A percentile compares a stretch with the other conserved stretches of the same genome.
phyloP scores from a whole-genome alignment of 352 stramenopile genomes.

The Phytophthora citrophthora region DNA sequence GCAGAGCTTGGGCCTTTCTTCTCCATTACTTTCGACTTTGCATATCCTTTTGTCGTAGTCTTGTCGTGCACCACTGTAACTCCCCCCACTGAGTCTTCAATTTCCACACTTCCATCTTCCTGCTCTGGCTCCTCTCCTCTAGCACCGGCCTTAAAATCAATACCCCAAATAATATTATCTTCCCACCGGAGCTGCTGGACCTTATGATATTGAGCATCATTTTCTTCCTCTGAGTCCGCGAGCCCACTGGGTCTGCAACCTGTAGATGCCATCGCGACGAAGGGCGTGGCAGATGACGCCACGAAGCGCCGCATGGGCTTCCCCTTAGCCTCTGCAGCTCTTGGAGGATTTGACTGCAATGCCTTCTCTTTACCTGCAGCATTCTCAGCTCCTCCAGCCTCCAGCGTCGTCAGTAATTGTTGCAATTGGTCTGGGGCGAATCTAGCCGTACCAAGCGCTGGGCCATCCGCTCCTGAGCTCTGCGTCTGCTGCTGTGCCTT shows the following conservation, averaged over 20 bases:
- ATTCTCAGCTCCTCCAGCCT: constrained; percentile 44
- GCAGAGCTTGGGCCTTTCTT: constrained; percentile 10
- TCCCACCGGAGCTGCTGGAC: constrained; percentile 87
- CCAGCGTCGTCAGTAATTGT: constrained; percentile 63
- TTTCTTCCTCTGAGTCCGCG: constrained; percentile 24
- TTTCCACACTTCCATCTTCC: constrained; percentile 45
- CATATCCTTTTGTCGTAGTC: constrained; percentile 1
- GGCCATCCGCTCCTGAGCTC: constrained; percentile 14
- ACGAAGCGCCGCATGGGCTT: constrained; percentile 80
- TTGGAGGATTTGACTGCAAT: constrained; percentile 36
- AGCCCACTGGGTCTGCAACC: constrained; percentile 12
- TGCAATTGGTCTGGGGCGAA: constrained; percentile 73
- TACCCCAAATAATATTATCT: constrained; percentile 81
- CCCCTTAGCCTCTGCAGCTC: constrained; percentile 51
- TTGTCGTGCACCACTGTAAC: constrained; percentile 29
- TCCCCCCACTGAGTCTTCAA: constrained; percentile 48
- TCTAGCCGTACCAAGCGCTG: constrained; percentile 22
- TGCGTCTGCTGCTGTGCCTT: constrained; percentile 31
- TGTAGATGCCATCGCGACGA: constrained; percentile 47
- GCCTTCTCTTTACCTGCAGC: constrained; percentile 51
- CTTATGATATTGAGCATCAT: constrained; percentile 76
- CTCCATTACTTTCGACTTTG: constrained; percentile 1
- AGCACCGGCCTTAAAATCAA: constrained; percentile 52
- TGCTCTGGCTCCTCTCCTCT: constrained; percentile 25
- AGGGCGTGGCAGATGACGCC: constrained; percentile 63